Base-by-base conservation (phyloP, 306 rosid species). In the Castanea crenata region DNA sequence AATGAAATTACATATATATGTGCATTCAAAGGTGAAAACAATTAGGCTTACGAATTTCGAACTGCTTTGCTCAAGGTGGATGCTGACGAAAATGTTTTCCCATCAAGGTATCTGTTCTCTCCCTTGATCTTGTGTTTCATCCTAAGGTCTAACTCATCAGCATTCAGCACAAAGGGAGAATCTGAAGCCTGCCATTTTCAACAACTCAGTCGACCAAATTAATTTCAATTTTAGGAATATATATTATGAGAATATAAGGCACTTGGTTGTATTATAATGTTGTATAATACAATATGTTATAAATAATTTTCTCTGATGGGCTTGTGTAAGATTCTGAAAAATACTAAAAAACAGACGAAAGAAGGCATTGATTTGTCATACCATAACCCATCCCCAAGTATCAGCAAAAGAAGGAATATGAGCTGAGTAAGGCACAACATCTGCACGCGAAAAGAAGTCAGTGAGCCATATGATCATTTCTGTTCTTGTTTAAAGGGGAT, bases 351-450 rank as follows among this genome's bases (percentile, higher is more conserved):
- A 14, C 9, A 25, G 44, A 16, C 10, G 2, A 25, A 10, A 41
- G 73, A 55, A 21, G n/a, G 54, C 25, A 25, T 76, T 51, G 38
- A 7, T 76, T 79, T 74, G 14, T 64, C 74, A 23, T 92, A 94
- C 97, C 98, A 94, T 85, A 87, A 94, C 85, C 98, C 98, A 94
- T 69, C 98, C 98, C 98, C 98, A 94, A 46, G 89, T 92, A 78
- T 94, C 98, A 83, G 97, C 98, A 88, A 87, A 94, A 46, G 98
- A 94, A 65, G 98, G 98, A 82, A 92, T 85, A 75, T 94, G 98
- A 72, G 97, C 97, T 71, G 98, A 94, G 23, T 91, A 94, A 82
- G 98, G 93, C 84, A 94, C 98, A 58, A 94, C 98, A 87, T 94
- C 98, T 94, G 88, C 86, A 89, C 67, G 78, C 51, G 2, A 23